Percentiles rank a stretch among this genome's conserved stretches.
Conservation (phyloP, 495 filamentous ascomycete species). For the Aspergillus saccharolyticus region DNA sequence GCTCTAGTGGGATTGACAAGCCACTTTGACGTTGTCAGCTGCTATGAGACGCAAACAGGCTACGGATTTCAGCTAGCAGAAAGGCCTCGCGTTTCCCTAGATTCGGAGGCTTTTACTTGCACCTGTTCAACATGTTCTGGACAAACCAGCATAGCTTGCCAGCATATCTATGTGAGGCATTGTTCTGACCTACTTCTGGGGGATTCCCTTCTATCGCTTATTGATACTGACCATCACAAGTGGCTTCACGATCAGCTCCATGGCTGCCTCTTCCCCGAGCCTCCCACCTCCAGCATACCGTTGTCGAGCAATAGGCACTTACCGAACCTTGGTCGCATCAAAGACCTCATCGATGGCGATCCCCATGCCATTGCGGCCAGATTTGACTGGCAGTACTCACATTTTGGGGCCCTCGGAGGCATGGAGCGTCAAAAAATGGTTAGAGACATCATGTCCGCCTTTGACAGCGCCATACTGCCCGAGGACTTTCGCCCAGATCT, state of each 20-base stretch:
- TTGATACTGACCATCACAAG: slow-evolving; percentile 17
- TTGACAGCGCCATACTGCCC: slow-evolving; percentile 37
- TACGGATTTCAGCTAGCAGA: slow-evolving; percentile 37
- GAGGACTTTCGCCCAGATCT: slow-evolving; percentile 43
- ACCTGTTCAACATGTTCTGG: slow-evolving; percentile 33
- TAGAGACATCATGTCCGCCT: slow-evolving; percentile 48
- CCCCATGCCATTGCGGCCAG: slow-evolving; percentile 34
- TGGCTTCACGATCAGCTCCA: slow-evolving; percentile 46
- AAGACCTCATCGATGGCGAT: slow-evolving; percentile 35
- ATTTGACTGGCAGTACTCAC: slow-evolving; percentile 36
- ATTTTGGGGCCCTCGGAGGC: slow-evolving; percentile 23
- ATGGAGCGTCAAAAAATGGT: slow-evolving; percentile 40
- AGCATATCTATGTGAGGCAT: slow-evolving; percentile 43
- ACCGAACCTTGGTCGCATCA: slow-evolving; percentile 29
- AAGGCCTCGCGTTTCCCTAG: slow-evolving; percentile 30
- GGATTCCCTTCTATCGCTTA: background rate
- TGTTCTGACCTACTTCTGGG: background rate
- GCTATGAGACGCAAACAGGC: slow-evolving; percentile 24
- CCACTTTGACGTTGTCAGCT: slow-evolving; percentile 34
- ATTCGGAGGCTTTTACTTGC: slow-evolving; percentile 27
- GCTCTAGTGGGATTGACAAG: slow-evolving; percentile 35
- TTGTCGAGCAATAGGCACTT: slow-evolving; percentile 33
- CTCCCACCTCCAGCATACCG: slow-evolving; percentile 23
- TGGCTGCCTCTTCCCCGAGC: slow-evolving; percentile 26
- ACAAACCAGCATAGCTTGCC: slow-evolving; percentile 34